Evolutionary conservation across 1,284 basidiomycete genomes (phyloP).

Genomic region (Austroboletus novae-zelandiae): DNA sequence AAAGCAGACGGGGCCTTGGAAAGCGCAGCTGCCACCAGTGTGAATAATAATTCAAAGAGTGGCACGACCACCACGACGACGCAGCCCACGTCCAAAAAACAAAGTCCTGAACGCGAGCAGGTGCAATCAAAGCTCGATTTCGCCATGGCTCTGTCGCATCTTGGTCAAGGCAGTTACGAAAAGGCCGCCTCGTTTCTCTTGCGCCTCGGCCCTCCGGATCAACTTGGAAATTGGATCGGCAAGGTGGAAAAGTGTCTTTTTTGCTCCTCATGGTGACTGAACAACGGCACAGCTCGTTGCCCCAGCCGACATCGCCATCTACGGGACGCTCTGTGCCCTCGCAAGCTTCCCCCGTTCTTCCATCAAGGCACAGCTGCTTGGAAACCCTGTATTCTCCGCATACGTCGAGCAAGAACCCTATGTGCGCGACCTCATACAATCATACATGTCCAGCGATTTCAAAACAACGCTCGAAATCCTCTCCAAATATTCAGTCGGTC

Average conservation of each 20-base stretch:
- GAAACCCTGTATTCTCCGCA: constrained; percentile 65
- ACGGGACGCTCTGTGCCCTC: constrained; percentile 77
- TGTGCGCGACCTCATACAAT: constrained; percentile 76
- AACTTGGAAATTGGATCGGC: constrained; percentile 69
- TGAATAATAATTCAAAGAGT: constrained; percentile 16
- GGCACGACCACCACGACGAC: constrained; percentile 19
- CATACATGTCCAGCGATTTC: constrained; percentile 82
- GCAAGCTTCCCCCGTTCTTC: constrained; percentile 67
- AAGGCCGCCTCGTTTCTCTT: constrained; percentile 73
- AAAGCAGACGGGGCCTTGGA: constrained; percentile 89
- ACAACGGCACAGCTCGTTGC: constrained; percentile 58
- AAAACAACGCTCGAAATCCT: constrained; percentile 75
- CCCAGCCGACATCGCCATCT: constrained; percentile 79
- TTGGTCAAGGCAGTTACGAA: constrained; percentile 71
- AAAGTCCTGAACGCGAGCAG: constrained; percentile 53
- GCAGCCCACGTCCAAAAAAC: constrained; percentile 41
- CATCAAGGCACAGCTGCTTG: constrained; percentile 69
- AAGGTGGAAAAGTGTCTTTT: constrained; percentile 43
- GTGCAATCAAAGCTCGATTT: constrained; percentile 78
- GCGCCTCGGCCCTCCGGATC: constrained; percentile 60
- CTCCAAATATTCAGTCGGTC: constrained; percentile 65
- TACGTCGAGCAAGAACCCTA: constrained; percentile 88
- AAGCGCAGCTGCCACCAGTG: constrained; percentile 39
- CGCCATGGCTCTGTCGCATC: constrained; percentile 68
- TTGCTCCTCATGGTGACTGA: not conserved